Evolutionary conservation across 1,139 yeast genomes (phyloP).

Genomic region (Pichia sp.): DNA sequence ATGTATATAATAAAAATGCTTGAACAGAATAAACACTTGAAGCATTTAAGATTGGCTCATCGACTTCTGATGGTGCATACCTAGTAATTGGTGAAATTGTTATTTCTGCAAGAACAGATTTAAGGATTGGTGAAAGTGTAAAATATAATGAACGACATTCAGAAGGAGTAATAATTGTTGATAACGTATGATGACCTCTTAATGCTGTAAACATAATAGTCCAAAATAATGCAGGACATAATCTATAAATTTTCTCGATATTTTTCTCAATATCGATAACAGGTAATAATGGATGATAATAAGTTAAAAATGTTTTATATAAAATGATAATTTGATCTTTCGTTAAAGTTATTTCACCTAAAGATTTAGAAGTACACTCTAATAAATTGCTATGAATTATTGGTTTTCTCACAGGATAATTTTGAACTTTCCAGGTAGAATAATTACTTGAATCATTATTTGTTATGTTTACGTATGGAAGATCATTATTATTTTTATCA

Average conservation of each 20-base stretch:
- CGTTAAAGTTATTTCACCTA: slow-evolving; percentile 59
- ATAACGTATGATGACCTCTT: slow-evolving; percentile 42
- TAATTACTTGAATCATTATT: neutral
- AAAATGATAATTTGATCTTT: slow-evolving; percentile 59
- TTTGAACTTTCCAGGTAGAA: slow-evolving; percentile 7
- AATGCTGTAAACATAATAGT: slow-evolving; percentile 81
- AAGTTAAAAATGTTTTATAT: slow-evolving; percentile 61
- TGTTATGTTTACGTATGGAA: neutral
- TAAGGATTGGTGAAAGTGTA: slow-evolving; percentile 61
- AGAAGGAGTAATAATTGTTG: slow-evolving; percentile 29
- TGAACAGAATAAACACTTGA: slow-evolving; percentile 95
- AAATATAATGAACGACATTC: slow-evolving; percentile 37
- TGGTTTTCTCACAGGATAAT: slow-evolving; percentile 20
- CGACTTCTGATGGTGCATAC: slow-evolving; percentile 59
- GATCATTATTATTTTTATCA: neutral
- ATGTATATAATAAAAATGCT: slow-evolving; percentile 78
- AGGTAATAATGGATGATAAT: slow-evolving; percentile 81
- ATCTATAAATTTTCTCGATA: slow-evolving; percentile 68
- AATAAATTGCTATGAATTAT: slow-evolving; percentile 13
- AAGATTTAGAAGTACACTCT: slow-evolving; percentile 55
- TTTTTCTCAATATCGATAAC: slow-evolving; percentile 78
- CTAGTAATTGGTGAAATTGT: slow-evolving; percentile 87
- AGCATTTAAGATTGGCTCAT: slow-evolving; percentile 77
- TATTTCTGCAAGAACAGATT: slow-evolving; percentile 75
- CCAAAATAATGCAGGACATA: slow-evolving; percentile 92